Evolutionary conservation across 2,329 filamentous ascomycete genomes (phyloP).

Genomic region (Coniochaeta sp.): DNA sequence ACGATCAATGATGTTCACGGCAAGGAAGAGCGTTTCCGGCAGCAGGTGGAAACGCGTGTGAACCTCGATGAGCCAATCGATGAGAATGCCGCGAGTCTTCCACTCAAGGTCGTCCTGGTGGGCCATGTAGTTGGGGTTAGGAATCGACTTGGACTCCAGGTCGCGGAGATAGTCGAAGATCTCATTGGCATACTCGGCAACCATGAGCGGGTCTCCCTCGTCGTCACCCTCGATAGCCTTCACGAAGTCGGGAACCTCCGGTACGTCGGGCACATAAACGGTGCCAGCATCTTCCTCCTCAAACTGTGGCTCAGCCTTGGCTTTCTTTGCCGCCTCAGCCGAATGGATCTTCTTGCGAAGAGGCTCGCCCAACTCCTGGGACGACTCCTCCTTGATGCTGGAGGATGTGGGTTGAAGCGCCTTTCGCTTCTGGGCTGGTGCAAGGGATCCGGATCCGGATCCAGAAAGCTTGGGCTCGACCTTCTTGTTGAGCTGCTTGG

Average conservation of each 20-base stretch:
- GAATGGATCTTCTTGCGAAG: constrained; percentile 57
- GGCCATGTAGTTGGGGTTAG: constrained; percentile 91
- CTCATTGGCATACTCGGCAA: constrained; percentile 91
- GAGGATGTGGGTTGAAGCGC: constrained; percentile 41
- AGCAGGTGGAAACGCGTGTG: constrained; percentile 94
- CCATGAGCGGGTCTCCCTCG: constrained; percentile 90
- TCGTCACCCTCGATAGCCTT: constrained; percentile 80
- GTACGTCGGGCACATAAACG: constrained; percentile 17
- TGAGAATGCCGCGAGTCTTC: constrained; percentile 95
- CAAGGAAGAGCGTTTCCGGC: constrained; percentile 92
- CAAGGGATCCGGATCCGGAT: constrained; percentile 61
- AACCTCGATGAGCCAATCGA: constrained; percentile 98
- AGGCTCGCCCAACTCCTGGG: constrained; percentile 60
- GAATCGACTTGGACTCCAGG: constrained; percentile 69
- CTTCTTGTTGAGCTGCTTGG: constrained; percentile 47
- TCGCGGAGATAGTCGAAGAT: constrained; percentile 95
- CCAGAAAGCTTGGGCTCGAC: constrained; percentile 51
- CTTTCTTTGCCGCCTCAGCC: constrained; percentile 43
- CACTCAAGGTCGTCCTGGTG: constrained; percentile 93
- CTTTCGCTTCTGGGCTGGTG: constrained; percentile 60
- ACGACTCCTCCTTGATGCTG: constrained; percentile 52
- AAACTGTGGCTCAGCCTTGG: constrained; percentile 11
- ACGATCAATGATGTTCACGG: constrained; percentile 96
- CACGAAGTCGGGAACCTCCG: constrained; percentile 27
- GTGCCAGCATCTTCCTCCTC: constrained; percentile 22